Evolutionary conservation across 2,329 filamentous ascomycete genomes (phyloP), one percentile per base, ranked within the genome.

Genomic region (Penicillium olsonii): DNA sequence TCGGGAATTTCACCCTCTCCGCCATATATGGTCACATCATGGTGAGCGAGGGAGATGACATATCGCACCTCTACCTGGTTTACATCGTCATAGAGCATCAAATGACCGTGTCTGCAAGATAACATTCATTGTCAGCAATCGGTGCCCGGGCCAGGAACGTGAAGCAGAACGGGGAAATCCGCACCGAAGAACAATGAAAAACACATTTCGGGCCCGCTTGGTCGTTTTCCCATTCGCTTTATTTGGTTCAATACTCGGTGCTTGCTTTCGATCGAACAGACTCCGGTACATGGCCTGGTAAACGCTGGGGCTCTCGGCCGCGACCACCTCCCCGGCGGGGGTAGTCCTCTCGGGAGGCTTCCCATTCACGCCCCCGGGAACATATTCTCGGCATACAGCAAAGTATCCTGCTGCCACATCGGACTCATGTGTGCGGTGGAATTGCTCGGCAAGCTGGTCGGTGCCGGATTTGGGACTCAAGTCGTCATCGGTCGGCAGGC

Each of bases 281-380:
- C 88, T 96, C 67, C 91, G 81, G 73, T 99, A 99, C 90, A 99
- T 96, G 69, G 88, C 88, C 79, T 97, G 94, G 71, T 97, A 97
- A 31, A 99, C 92, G 68, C 92, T 96, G 48, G 88, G 91, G 65
- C 90, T 95, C 48, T 91, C 87, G 35, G 87, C 78, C 27, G 87
- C 84, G 37, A 94, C 84, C 14, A 88, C 87, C 48, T 87, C 85
- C 15, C 90, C 90, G 11, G 89, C 83, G 5, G 91, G 90, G 0
- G 89, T 92, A 26, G 85, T 84, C 52, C 90, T 83, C 73, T 96
- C 92, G 50, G 92, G 91, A 5, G 92, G 91, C 73, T 92, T 95
- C 52, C 90, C 90, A 75, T 95, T 95, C 69, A 95, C 87, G 35
- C 91, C 92, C 67, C 91, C 90, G 35, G 92, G 90, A 1, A 90